A percentile compares a stretch with the other conserved stretches of the same genome.
phyloP scores from a whole-genome alignment of 164 flowering plant genomes.

The Protea cynaroides region DNA sequence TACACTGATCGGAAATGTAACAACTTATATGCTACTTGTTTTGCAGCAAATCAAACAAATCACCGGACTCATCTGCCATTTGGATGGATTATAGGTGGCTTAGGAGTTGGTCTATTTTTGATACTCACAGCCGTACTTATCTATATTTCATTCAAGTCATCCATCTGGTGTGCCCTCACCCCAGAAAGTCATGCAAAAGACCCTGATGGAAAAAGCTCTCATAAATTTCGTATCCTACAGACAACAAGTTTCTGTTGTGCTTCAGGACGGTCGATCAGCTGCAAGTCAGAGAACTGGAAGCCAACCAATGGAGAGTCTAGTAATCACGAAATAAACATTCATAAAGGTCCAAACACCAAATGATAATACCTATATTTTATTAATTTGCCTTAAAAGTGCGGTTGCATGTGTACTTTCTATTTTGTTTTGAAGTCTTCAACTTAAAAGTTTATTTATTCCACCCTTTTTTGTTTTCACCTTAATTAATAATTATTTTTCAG shows the following conservation, averaged over 20 bases:
- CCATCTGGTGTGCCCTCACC: slow-evolving; percentile 30
- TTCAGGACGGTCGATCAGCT: slow-evolving; percentile 60
- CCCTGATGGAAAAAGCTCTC: slow-evolving; percentile 44
- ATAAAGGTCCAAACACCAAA: slow-evolving; percentile 45
- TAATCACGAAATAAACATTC: slow-evolving; percentile 46
- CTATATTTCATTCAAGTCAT: slow-evolving; percentile 46
- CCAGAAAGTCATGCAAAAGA: slow-evolving; percentile 37
- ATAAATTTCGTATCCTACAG: slow-evolving; percentile 74
- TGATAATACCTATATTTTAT: background rate
- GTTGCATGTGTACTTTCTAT: background rate
- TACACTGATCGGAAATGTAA: background rate
- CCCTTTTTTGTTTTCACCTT: no score
- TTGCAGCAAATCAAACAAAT: slow-evolving; percentile 41
- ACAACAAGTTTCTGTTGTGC: slow-evolving; percentile 74
- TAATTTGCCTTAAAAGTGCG: background rate
- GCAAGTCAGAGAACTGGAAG: slow-evolving; percentile 45
- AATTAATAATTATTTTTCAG: no score
- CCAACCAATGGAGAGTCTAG: slow-evolving; percentile 48
- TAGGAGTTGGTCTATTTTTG: slow-evolving; percentile 48
- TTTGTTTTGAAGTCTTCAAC: background rate
- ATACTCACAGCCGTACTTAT: slow-evolving; percentile 34
- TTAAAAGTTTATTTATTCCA: background rate
- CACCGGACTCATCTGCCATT: slow-evolving; percentile 54
- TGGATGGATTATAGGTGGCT: slow-evolving; percentile 76
- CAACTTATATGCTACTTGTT: slow-evolving; percentile 16